These are phyloP conservation scores for Telfairia occidentalis DNA, from an alignment of 331 rosid genomes.

Conservation along the genomic window DNA sequence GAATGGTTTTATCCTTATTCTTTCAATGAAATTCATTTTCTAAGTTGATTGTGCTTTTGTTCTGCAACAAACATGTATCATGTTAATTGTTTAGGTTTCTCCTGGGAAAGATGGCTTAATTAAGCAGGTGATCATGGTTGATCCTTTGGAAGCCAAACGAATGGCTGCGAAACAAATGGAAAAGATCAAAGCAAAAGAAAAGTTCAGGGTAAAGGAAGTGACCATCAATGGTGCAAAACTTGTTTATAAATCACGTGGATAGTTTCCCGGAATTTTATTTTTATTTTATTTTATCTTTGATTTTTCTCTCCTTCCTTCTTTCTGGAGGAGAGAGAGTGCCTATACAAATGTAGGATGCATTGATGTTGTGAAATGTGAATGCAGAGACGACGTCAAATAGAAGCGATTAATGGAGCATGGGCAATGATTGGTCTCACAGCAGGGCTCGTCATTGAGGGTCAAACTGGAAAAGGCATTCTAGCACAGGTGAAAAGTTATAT, in stretches of 20 bases:
- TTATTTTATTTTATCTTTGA: too few species aligned
- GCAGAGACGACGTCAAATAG: conserved; percentile 75
- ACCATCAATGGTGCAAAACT: background rate
- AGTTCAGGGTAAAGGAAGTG: conserved; percentile 43
- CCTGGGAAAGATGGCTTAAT: conserved; percentile 35
- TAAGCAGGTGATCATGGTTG: conserved; percentile 69
- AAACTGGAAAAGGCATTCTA: conserved; percentile 65
- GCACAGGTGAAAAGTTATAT: conserved; percentile 46
- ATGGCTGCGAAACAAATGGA: conserved; percentile 86
- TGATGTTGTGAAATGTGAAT: conserved; percentile 9
- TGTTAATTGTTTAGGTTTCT: conserved; percentile 37
- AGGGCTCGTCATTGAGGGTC: conserved; percentile 73
- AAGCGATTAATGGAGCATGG: conserved; percentile 94
- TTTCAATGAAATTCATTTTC: background rate
- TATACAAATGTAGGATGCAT: background rate
- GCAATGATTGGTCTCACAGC: conserved; percentile 92
- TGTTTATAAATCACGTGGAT: background rate
- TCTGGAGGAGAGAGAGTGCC: background rate
- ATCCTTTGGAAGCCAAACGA: conserved; percentile 88
- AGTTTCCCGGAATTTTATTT: too few species aligned
- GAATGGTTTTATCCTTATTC: background rate
- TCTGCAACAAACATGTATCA: background rate
- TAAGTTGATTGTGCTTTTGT: background rate
- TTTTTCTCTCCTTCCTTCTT: too few species aligned
- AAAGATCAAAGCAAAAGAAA: conserved; percentile 63